Evolutionary conservation across 2,329 filamentous ascomycete genomes (phyloP), one percentile per base, ranked within the genome.

Genomic region (Aspergillus sergii): DNA sequence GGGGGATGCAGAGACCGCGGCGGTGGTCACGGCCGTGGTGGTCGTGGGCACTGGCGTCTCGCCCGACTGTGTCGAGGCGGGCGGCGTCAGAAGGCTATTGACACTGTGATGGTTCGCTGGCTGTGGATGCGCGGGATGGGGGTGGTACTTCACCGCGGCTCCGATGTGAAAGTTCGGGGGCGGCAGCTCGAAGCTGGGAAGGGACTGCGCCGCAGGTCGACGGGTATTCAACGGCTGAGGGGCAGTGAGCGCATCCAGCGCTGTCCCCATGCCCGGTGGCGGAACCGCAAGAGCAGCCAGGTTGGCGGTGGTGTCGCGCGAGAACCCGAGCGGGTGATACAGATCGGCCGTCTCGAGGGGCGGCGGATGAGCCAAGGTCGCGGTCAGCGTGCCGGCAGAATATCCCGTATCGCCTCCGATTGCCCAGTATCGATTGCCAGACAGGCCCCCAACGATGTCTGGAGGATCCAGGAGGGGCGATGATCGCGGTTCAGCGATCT

Each of bases 121-220:
- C 71, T 79, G 78, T 62, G 77, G 71, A 56, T 72, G 71, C 55
- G 77, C 78, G 55, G 75, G 75, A 48, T 73, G 64, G 43, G 82
- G 77, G 71, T 66, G 66, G n/a, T 84, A 86, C 75, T 86, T 87
- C 70, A 85, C 76, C 28, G 78, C 72, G 56, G 78, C 78, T 76
- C 77, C 78, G 78, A 79, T 75, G 2, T 76, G 72, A 76, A 75
- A 81, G 65, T 67, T 77, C 69, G 88, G 88, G 59, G 89, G 87
- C 67, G 88, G 87, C 57, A 92, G 85, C 73, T 91, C 88, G 74
- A 92, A 91, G 69, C 80, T 85, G 62, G 90, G 89, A 66, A 93
- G 84, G 70, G 86, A 85, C 62, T 86, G 87, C 66, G 90, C 88
- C 73, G 89, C 89, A 73, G 88, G 86, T 77, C 90, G 87, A 72